Percentiles rank a stretch among this genome's conserved stretches.
Conservation (phyloP, 2,329 filamentous ascomycete species). For the Fusarium odoratissimum region DNA sequence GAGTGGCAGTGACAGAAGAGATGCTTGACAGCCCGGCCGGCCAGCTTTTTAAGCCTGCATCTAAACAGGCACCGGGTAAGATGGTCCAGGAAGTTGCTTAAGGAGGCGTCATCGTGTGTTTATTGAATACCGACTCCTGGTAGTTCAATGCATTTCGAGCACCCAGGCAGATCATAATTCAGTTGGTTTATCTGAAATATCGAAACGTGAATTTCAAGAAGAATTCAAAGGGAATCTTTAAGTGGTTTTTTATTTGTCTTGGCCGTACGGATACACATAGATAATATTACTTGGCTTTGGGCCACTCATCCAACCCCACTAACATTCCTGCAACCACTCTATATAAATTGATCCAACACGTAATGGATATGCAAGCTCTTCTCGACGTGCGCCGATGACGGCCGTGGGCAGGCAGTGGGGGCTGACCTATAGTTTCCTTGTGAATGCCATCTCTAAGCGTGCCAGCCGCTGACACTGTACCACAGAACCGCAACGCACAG, state of each 20-base stretch:
- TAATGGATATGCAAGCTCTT: not conserved
- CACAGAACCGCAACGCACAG: not conserved
- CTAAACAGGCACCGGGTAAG: slow-evolving; percentile 54
- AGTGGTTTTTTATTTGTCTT: slow-evolving; percentile 6
- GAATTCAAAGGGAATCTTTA: not conserved
- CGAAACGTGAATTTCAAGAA: not conserved
- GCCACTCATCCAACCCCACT: not conserved
- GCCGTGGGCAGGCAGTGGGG: not conserved
- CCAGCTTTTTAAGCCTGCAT: slow-evolving; percentile 61
- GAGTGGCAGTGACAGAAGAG: slow-evolving; percentile 74
- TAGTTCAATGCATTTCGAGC: not conserved
- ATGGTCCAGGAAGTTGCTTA: slow-evolving; percentile 67
- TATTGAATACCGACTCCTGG: not conserved
- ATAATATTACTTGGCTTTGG: slow-evolving; percentile 4
- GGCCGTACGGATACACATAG: not conserved
- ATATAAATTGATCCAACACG: not conserved
- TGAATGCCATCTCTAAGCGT: not conserved
- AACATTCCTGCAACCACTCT: not conserved
- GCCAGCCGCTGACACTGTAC: not conserved
- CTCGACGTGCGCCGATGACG: not conserved
- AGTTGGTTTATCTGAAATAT: not conserved
- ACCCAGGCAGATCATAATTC: not conserved
- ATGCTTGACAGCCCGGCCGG: slow-evolving; percentile 74
- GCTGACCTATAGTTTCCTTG: not conserved
- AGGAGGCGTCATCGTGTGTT: not conserved